Percentiles rank a stretch among this genome's conserved stretches.
Conservation (phyloP, 2,329 filamentous ascomycete genomes). For the Xylaria sp. region DNA sequence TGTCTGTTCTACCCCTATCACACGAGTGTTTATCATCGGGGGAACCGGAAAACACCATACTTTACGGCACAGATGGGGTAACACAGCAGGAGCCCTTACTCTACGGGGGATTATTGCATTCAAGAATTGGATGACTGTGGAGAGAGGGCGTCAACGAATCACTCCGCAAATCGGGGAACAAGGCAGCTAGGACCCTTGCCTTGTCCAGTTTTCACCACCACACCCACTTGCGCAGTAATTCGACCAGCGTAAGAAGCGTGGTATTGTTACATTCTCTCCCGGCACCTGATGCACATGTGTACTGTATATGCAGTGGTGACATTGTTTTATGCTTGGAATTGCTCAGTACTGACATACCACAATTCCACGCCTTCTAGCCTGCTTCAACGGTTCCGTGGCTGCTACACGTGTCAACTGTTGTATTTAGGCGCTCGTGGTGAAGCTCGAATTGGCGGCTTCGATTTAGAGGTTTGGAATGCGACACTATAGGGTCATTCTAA, state of each 20-base stretch:
- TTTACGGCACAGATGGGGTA: constrained; percentile 14
- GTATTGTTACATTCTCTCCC: constrained; percentile 17
- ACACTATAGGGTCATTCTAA: neutral
- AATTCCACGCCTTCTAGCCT: neutral
- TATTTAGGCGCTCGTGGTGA: neutral
- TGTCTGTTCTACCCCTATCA: neutral
- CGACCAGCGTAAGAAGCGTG: neutral
- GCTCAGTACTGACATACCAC: neutral
- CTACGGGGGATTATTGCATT: constrained; percentile 26
- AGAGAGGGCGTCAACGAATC: neutral
- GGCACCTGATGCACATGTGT: constrained; percentile 15
- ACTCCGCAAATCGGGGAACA: constrained; percentile 34
- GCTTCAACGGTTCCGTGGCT: neutral
- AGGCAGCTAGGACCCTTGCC: constrained; percentile 7
- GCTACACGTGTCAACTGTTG: neutral
- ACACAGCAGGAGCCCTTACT: constrained; percentile 21
- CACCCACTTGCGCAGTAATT: constrained; percentile 16
- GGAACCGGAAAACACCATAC: neutral
- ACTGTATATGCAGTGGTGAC: constrained; percentile 6
- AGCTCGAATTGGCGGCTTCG: neutral
- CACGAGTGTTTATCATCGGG: neutral
- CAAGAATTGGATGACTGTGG: constrained; percentile 19
- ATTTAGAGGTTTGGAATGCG: neutral
- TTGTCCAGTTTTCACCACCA: neutral
- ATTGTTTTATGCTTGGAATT: neutral